A percentile compares a stretch with the other conserved stretches of the same genome.
Conservation (phyloP, 2,329 filamentous ascomycete species). For the Metarhizium brunneum region DNA sequence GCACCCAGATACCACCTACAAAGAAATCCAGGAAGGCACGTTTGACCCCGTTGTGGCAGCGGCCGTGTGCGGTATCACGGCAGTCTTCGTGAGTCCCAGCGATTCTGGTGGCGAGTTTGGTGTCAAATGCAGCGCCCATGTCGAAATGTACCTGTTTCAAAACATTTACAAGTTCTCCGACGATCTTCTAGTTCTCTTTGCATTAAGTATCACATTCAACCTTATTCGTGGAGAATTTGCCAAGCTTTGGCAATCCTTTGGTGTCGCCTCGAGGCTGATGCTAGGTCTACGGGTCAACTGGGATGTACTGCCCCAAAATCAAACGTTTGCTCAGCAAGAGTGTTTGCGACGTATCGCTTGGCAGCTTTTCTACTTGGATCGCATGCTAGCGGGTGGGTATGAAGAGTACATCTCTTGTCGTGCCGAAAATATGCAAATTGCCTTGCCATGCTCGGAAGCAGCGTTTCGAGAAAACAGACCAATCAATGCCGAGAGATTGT, state of each 20-base stretch:
- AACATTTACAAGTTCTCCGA: constrained; percentile 29
- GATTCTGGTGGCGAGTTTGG: constrained; percentile 25
- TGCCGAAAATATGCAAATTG: constrained; percentile 28
- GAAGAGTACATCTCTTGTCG: constrained; percentile 29
- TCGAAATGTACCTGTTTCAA: constrained; percentile 30
- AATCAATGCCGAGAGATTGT: constrained; percentile 21
- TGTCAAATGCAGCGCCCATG: constrained; percentile 26
- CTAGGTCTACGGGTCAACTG: constrained; percentile 30
- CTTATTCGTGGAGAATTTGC: constrained; percentile 26
- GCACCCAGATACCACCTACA: constrained; percentile 24
- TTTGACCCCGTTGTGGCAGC: constrained; percentile 26
- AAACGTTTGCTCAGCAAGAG: constrained; percentile 26
- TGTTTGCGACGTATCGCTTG: constrained; percentile 26
- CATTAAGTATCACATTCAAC: constrained; percentile 26
- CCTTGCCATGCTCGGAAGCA: constrained; percentile 25
- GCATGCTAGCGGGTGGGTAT: constrained; percentile 28
- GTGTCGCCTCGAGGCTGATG: constrained; percentile 26
- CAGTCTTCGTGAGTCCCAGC: constrained; percentile 25
- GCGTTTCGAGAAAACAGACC: constrained; percentile 22
- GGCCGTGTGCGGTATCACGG: constrained; percentile 28
- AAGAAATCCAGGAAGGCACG: constrained; percentile 25
- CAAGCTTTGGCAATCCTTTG: constrained; percentile 31
- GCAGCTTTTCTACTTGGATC: constrained; percentile 29
- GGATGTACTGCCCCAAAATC: constrained; percentile 20
- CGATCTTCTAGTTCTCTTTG: constrained; percentile 23